A percentile compares a stretch with the other conserved stretches of the same genome.
phyloP scores from a whole-genome alignment of 345 rosid species.

The Populus simonii region DNA sequence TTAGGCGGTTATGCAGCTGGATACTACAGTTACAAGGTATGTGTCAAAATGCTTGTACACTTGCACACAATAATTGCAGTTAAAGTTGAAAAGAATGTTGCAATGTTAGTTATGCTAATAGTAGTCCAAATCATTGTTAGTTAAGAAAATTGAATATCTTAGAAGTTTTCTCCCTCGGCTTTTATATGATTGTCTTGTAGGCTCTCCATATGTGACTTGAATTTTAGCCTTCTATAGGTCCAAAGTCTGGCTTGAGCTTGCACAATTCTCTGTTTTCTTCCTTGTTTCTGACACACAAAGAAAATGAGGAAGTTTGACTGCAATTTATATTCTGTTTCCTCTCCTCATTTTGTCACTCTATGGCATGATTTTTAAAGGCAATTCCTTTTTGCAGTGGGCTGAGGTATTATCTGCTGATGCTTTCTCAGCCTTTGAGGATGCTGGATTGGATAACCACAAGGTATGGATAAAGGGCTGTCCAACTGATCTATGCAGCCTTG shows the following conservation, averaged over 20 bases:
- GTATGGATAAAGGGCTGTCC: slow-evolving; percentile 35
- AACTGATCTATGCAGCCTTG: slow-evolving; percentile 3
- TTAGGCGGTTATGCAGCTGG: slow-evolving; percentile 95
- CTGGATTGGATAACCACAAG: slow-evolving; percentile 70
- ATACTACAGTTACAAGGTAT: slow-evolving; percentile 95
- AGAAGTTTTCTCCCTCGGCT: neutral
- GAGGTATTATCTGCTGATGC: slow-evolving; percentile 97
- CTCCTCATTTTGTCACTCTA: slow-evolving; percentile 1
- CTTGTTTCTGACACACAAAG: neutral
- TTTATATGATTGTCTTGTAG: neutral
- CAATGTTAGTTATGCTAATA: neutral
- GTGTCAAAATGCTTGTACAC: neutral
- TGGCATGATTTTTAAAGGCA: slow-evolving; percentile 22
- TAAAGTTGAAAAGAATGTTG: neutral
- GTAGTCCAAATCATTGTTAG: neutral
- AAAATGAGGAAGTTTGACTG: neutral
- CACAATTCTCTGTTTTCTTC: neutral
- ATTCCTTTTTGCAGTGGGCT: slow-evolving; percentile 72
- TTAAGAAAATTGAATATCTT: neutral
- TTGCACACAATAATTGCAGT: neutral
- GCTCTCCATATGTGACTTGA: neutral
- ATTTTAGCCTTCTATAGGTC: neutral
- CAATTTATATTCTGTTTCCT: slow-evolving; percentile 2
- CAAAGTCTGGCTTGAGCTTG: slow-evolving; percentile 4
- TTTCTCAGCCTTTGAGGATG: slow-evolving; percentile 94